phyloP scores from a whole-genome alignment of 1,284 basidiomycete species.

The Pholiota adiposa region DNA sequence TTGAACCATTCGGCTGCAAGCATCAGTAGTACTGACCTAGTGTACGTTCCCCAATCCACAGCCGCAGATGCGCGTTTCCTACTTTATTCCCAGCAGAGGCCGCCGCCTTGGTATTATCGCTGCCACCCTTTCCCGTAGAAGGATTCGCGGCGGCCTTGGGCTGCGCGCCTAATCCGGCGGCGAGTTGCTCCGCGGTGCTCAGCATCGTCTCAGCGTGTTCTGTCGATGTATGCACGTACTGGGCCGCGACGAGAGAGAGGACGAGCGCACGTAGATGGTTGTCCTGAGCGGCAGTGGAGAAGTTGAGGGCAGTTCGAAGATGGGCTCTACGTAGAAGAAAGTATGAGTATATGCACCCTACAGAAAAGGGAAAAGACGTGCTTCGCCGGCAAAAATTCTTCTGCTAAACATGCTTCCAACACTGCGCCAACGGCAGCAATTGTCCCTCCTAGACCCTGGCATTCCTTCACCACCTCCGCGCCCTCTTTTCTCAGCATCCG shows the following conservation, averaged over 20 bases:
- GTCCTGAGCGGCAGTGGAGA: slow-evolving; percentile 61
- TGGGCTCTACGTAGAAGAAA: slow-evolving; percentile 48
- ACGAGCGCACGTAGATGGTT: slow-evolving; percentile 73
- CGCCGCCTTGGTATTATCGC: slow-evolving; percentile 8
- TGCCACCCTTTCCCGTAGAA: not conserved
- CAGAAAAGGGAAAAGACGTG: slow-evolving; percentile 28
- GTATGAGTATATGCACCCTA: slow-evolving; percentile 13
- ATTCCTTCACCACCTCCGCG: slow-evolving; percentile 43
- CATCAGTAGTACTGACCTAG: slow-evolving; percentile 49
- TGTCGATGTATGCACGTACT: slow-evolving; percentile 70
- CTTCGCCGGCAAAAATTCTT: slow-evolving; percentile 65
- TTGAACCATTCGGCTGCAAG: too few species aligned
- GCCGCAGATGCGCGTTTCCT: slow-evolving; percentile 65
- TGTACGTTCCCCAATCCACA: slow-evolving; percentile 74
- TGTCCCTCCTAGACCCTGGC: slow-evolving; percentile 57
- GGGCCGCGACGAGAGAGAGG: slow-evolving; percentile 65
- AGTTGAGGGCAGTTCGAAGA: slow-evolving; percentile 60
- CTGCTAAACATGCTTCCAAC: slow-evolving; percentile 53
- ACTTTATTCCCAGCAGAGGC: slow-evolving; percentile 29
- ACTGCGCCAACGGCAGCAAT: slow-evolving; percentile 60
- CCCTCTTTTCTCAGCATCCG: slow-evolving; percentile 37
- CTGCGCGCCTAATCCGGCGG: slow-evolving; percentile 67
- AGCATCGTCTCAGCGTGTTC: slow-evolving; percentile 70
- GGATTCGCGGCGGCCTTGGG: slow-evolving; percentile 18
- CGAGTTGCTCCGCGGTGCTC: slow-evolving; percentile 66